These are phyloP conservation scores for Cetradonia linearis DNA, from an alignment of 495 filamentous ascomycete genomes.

Conservation along the genomic window DNA sequence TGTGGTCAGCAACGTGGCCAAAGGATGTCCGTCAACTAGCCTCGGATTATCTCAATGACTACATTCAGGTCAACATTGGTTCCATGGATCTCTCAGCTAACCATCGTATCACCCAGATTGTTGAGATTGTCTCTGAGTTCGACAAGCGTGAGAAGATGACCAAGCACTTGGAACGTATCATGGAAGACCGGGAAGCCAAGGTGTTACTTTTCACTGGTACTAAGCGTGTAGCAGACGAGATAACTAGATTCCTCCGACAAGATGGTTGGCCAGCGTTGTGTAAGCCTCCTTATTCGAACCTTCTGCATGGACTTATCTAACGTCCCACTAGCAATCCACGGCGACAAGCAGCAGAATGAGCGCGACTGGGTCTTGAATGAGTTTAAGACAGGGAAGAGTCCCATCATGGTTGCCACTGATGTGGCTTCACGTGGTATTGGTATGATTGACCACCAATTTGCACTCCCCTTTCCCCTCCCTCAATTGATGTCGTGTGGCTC, in stretches of 20 bases:
- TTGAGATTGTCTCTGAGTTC: conserved; percentile 89
- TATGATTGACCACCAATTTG: conserved; percentile 69
- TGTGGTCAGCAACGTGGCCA: conserved; percentile 99
- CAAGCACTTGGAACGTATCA: conserved; percentile 96
- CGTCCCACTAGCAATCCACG: conserved; percentile 69
- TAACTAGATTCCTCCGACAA: conserved; percentile 95
- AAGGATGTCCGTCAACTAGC: conserved; percentile 96
- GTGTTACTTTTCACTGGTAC: conserved; percentile 93
- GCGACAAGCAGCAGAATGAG: conserved; percentile 98
- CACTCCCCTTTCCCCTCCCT: conserved; percentile 36
- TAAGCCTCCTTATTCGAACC: conserved; percentile 39
- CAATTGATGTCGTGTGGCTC: conserved; percentile 55
- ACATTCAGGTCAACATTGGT: conserved; percentile 98
- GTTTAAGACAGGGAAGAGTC: conserved; percentile 92
- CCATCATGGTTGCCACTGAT: conserved; percentile 89
- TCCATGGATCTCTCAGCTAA: conserved; percentile 95
- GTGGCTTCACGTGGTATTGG: conserved; percentile 96
- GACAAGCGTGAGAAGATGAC: conserved; percentile 97
- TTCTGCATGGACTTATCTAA: conserved; percentile 75
- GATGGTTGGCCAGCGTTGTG: conserved; percentile 98
- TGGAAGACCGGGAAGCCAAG: conserved; percentile 93
- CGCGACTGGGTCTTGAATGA: conserved; percentile 99
- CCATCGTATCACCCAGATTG: conserved; percentile 94
- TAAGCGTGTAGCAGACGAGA: conserved; percentile 96
- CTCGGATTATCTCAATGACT: conserved; percentile 89